Conservation (phyloP, 306 rosid genomes). For the peach (Prunus persica) region Prunus_persica_NCBIv2 NC_034010.1:3536501-3537000, state of each 20-base stretch:
- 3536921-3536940: background rate
- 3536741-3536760: background rate
- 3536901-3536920: slow-evolving; percentile 8
- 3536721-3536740: background rate
- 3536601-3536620: too few species aligned
- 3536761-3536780: background rate
- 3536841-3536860: slow-evolving; percentile 97
- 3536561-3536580: too few species aligned
- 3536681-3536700: background rate
- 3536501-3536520: too few species aligned
- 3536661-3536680: background rate
- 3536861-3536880: slow-evolving; percentile 91
- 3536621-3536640: too few species aligned
- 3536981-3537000: background rate
- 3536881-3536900: slow-evolving; percentile 84
- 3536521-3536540: too few species aligned
- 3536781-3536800: background rate
- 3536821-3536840: slow-evolving; percentile 71
- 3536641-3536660: background rate
- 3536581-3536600: too few species aligned
- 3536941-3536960: background rate
- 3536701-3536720: background rate
- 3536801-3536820: slow-evolving; percentile 45
- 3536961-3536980: background rate
- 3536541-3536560: too few species aligned